Evolutionary conservation across 768 basidiomycete species (phyloP).

Genomic region (Tephrocybe rancida): DNA sequence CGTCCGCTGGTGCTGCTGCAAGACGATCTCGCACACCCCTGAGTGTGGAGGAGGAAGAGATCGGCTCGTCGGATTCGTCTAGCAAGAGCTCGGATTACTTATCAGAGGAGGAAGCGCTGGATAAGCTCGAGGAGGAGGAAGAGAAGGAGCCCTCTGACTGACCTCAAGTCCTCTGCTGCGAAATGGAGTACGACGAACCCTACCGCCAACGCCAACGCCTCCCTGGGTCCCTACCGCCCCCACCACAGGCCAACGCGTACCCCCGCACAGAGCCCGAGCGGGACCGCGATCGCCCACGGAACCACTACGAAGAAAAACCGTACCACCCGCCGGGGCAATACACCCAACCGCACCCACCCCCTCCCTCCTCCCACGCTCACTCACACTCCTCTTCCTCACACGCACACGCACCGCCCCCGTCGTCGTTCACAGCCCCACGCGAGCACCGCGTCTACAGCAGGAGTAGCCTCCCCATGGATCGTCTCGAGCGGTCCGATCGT

Average conservation of each 20-base stretch:
- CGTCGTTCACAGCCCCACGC: neutral
- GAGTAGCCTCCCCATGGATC: neutral
- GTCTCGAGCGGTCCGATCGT: too few relatives aligned
- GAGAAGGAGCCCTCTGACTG: neutral
- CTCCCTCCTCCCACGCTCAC: neutral
- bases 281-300: too few relatives aligned
- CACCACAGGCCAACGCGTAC: neutral
- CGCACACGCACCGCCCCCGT: too few relatives aligned
- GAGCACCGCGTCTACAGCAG: neutral
- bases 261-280: too few relatives aligned
- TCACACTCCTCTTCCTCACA: neutral
- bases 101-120: neutral
- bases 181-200: conserved; percentile 1
- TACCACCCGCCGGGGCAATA: neutral
- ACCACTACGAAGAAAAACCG: neutral
- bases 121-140: neutral
- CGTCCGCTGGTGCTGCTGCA: neutral
- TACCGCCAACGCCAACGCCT: neutral
- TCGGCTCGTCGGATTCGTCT: conserved; percentile 7
- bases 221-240: neutral
- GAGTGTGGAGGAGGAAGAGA: conserved; percentile 12
- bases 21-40: neutral
- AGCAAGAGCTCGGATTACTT: neutral
- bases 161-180: conserved; percentile 9
- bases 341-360: neutral